Evolutionary conservation across 495 filamentous ascomycete species (phyloP), one percentile per base, ranked within the genome.

Genomic region (Patellaria atrata): DNA sequence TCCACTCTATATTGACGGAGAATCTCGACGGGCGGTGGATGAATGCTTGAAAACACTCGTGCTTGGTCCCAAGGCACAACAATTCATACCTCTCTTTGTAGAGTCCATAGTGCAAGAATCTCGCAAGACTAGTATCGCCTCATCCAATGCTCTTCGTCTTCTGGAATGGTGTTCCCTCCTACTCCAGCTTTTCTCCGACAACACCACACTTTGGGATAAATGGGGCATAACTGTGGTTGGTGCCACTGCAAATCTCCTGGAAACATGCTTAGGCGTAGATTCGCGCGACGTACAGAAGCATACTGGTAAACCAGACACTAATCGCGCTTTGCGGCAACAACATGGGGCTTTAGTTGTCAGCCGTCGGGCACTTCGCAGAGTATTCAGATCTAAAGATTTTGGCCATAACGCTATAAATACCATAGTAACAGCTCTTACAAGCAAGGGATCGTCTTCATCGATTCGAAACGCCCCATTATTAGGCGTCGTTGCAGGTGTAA

Each of bases 101-200:
- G 63, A 69, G 31, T 62, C 59, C 23, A 42, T 75, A 12, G 57
- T 64, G 35, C 38, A 33, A 17, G 91, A 97, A 56, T 64, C 78
- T 0, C 59, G 68, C 25, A 94, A 91, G 52, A 52, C 61, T 3
- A 73, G 71, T 18, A 71, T 96, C 42, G 80, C 87, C 15, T 59
- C 81, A 1, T 67, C 70, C 15, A 84, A 73, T 50, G 81, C 84
- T 1, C 86, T 94, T 47, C 80, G 92, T n/a, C 61, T 97, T 42
- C 62, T 87, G 9, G 80, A 87, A 50, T 97, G 85, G 89, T 82
- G 76, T 51, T 80, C 74, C 30, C 51, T 85, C 39, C 56, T 92
- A 9, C 58, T 89, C 26, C 73, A 79, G 48, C 62, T 71, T 30
- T 54, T 67, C 27, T 65, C 53, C 35, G 37, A 68, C 52, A 38